phyloP scores from a whole-genome alignment of 2,329 filamentous ascomycete genomes.

The Coleophoma crateriformis region DNA sequence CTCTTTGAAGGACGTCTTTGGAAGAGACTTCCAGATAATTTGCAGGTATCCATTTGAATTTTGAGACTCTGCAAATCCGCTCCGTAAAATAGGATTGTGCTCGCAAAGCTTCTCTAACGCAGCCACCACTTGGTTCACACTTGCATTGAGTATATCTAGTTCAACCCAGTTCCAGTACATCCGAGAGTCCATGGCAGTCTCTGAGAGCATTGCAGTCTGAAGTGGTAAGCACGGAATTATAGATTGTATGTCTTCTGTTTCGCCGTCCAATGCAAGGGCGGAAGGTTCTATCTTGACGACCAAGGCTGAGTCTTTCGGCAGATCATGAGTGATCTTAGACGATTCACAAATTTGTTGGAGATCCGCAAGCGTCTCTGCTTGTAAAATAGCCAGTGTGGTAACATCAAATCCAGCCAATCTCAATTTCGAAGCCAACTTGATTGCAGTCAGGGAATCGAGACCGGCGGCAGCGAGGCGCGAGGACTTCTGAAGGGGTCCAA shows the following conservation, averaged over 20 bases:
- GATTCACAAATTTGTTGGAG: conserved; percentile 28
- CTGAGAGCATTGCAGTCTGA: conserved; percentile 75
- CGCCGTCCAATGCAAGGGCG: conserved; percentile 8
- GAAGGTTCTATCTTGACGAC: background rate
- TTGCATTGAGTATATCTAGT: conserved; percentile 38
- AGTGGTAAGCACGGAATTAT: conserved; percentile 62
- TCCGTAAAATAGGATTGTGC: conserved; percentile 63
- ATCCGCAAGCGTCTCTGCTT: conserved; percentile 39
- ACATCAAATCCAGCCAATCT: conserved; percentile 49
- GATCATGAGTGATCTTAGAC: conserved; percentile 4
- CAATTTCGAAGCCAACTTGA: conserved; percentile 59
- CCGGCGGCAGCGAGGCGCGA: conserved; percentile 47
- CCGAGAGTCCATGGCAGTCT: conserved; percentile 53
- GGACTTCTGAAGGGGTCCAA: conserved; percentile 18
- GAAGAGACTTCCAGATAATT: conserved; percentile 54
- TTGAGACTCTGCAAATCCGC: conserved; percentile 60
- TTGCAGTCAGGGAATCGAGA: conserved; percentile 61
- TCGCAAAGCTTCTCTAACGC: conserved; percentile 45
- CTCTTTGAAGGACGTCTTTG: conserved; percentile 30
- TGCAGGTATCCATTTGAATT: conserved; percentile 47
- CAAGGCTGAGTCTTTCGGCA: background rate
- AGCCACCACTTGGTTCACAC: conserved; percentile 33
- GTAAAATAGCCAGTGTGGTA: conserved; percentile 56
- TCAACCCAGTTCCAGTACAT: conserved; percentile 78
- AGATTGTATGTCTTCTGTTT: conserved; percentile 36